These are phyloP conservation scores for Neurospora hispaniola DNA, from an alignment of 495 filamentous ascomycete species.

Conservation along the genomic window DNA sequence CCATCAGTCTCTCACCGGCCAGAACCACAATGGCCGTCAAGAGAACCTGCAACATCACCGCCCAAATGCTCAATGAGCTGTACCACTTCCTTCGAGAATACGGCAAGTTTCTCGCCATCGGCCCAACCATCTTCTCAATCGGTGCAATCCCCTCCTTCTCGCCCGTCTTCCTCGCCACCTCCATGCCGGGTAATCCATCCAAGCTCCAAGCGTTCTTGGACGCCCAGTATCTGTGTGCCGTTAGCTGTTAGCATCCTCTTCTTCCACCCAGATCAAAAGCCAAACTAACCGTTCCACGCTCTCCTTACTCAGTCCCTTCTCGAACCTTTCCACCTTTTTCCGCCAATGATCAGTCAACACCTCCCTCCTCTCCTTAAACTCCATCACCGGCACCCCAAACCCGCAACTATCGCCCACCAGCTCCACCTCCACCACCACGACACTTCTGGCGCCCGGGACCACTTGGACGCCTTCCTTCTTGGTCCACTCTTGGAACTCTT, in stretches of 20 bases:
- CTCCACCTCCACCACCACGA: constrained; percentile 55
- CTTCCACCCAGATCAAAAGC: too few species aligned
- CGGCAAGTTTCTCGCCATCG: constrained; percentile 6
- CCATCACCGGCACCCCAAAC: constrained; percentile 42
- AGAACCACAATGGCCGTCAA: not conserved
- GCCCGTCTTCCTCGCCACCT: constrained; percentile 27
- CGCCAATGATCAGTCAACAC: constrained; percentile 38
- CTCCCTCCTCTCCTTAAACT: constrained; percentile 37
- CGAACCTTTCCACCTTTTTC: constrained; percentile 31
- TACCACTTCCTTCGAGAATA: not conserved
- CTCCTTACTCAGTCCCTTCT: constrained; percentile 34
- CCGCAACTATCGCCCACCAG: constrained; percentile 49
- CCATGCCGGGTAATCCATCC: constrained; percentile 44
- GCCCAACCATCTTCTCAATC: constrained; percentile 42
- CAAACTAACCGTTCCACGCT: constrained; percentile 27
- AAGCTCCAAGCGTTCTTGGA: constrained; percentile 43
- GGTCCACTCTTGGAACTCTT: constrained; percentile 38
- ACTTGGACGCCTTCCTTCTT: constrained; percentile 30
- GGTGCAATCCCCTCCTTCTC: constrained; percentile 34
- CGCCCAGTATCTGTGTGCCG: constrained; percentile 40
- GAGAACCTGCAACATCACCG: not conserved
- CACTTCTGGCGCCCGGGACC: constrained; percentile 44
- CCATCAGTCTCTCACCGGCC: not conserved
- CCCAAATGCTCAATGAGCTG: not conserved
- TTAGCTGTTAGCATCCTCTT: not conserved